Base-by-base conservation (phyloP, 108 stramenopile genomes). In the Phaeodactylum tricornutum region DNA sequence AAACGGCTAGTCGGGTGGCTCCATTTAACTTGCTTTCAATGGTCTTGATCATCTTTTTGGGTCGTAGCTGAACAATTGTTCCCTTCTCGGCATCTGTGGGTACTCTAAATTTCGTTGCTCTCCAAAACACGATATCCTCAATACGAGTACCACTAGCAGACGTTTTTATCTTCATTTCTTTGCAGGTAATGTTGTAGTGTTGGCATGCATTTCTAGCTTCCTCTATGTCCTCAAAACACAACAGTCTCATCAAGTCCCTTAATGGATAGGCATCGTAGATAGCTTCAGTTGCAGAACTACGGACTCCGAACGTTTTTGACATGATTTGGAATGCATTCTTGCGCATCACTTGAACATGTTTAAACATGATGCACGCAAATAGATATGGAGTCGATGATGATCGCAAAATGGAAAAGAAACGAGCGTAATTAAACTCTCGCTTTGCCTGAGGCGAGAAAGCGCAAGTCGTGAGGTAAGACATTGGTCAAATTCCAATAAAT, bases 361-460 rank as follows among this genome's bases (percentile, higher is more conserved):
- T 89, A 74, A 87, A 87, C 87, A 90, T 90, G 48, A 93, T 66
- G 47, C 84, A 93, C 5, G 78, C 59, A 53, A 75, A 75, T 34
- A 73, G 57, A 59, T 91, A 91, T 2, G 88, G 88, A 1, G 88
- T 91, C 5, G 66, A 52, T 4, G 76, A 62, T 3, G 66, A 65
- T 16, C 72, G 38, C 7, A 91, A 47, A 29, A 81, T 65, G 6
- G 62, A 47, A 42, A 92, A 92, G 68, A 87, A 92, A n/a, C 71
- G 69, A 14, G 77, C 83, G 43, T 87, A 92, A 52, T 87, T 92
- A 57, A 62, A 65, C n/a, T 84, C 84, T 44, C 79, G 73, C 45
- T 70, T 77, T 4, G 81, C 77, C 75, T 76, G 47, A 12, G 33
- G 8, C 33, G 12, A 34, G 11, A 12, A 56, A 20, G 42, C 1